These are phyloP conservation scores for Pestalotiopsis sp. DNA, from an alignment of 2,329 filamentous ascomycete genomes.

Conservation along the genomic window DNA sequence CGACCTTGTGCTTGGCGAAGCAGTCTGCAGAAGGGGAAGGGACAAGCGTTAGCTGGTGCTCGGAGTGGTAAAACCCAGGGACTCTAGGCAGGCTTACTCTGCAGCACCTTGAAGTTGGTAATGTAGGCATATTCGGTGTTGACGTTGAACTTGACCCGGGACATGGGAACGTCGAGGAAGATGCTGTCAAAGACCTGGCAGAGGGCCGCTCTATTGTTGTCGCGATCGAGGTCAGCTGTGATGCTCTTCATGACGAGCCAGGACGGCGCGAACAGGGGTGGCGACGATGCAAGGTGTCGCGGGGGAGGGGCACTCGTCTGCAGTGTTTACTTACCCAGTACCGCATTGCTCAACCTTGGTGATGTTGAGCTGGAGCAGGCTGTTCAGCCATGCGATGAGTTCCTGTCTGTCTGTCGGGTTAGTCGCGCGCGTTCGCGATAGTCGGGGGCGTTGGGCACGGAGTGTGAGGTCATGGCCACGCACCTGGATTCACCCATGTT, in stretches of 20 bases:
- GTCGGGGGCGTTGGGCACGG: background rate
- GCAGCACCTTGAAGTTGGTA: constrained; percentile 97
- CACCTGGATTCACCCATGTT: constrained; percentile 30
- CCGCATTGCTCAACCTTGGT: constrained; percentile 99
- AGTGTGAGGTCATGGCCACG: constrained; percentile 18
- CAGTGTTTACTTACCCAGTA: constrained; percentile 73
- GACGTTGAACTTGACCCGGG: constrained; percentile 96
- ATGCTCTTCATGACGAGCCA: background rate
- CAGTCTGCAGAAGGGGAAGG: constrained; percentile 55
- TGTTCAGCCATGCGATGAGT: constrained; percentile 94
- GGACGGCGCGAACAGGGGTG: background rate
- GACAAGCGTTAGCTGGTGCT: background rate
- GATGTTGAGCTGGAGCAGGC: constrained; percentile 95
- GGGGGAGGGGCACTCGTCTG: constrained; percentile 34
- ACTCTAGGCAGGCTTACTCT: constrained; percentile 71
- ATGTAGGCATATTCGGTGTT: constrained; percentile 97
- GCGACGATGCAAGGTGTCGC: constrained; percentile 15
- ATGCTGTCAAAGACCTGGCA: constrained; percentile 99
- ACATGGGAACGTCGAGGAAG: constrained; percentile 94
- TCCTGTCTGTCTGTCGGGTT: constrained; percentile 71
- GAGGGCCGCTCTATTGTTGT: constrained; percentile 73
- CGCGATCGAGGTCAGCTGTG: background rate
- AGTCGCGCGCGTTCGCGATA: background rate
- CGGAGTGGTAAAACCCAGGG: background rate
- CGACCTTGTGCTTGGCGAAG: constrained; percentile 84